A percentile compares a stretch with the other conserved stretches of the same genome.
Conservation (phyloP, 2,329 filamentous ascomycete species). For the Neobulgaria alba region DNA sequence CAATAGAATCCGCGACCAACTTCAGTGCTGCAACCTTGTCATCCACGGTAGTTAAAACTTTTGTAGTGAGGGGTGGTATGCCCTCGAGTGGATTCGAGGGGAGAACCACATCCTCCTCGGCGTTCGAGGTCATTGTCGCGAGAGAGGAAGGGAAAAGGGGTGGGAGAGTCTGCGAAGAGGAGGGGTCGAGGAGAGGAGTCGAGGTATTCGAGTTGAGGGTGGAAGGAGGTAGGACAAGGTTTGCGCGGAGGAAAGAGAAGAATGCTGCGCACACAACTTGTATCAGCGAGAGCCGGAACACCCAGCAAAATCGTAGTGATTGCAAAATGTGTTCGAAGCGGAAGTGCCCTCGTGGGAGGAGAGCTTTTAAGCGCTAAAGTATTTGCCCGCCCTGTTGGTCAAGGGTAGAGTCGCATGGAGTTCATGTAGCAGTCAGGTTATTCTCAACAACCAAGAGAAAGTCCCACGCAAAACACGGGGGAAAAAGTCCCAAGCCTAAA, state of each 20-base stretch:
- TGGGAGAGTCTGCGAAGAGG: conserved; percentile 33
- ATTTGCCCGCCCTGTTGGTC: neutral
- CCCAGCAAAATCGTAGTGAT: conserved; percentile 1
- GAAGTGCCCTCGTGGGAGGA: neutral
- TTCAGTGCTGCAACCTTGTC: conserved; percentile 62
- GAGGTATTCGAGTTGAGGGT: conserved; percentile 47
- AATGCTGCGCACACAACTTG: conserved; percentile 51
- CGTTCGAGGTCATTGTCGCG: conserved; percentile 29
- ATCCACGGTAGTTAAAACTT: conserved; percentile 41
- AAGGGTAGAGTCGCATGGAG: too few relatives aligned
- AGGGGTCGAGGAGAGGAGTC: conserved; percentile 54
- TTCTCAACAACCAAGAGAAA: conserved; percentile 1
- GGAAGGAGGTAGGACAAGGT: conserved; percentile 56
- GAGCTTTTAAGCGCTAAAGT: neutral
- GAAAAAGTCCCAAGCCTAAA: conserved; percentile 12
- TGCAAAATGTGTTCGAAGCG: neutral
- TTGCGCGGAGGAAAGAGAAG: conserved; percentile 73
- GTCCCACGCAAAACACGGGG: conserved; percentile 9
- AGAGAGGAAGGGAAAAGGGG: conserved; percentile 32
- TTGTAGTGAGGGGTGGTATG: conserved; percentile 56
- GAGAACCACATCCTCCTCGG: conserved; percentile 24
- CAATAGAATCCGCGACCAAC: conserved; percentile 72
- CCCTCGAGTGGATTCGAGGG: conserved; percentile 34
- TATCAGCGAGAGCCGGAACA: conserved; percentile 5
- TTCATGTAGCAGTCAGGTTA: neutral